Evolutionary conservation across 2,329 filamentous ascomycete species (phyloP).

Genomic region (Exophiala calicioides): DNA sequence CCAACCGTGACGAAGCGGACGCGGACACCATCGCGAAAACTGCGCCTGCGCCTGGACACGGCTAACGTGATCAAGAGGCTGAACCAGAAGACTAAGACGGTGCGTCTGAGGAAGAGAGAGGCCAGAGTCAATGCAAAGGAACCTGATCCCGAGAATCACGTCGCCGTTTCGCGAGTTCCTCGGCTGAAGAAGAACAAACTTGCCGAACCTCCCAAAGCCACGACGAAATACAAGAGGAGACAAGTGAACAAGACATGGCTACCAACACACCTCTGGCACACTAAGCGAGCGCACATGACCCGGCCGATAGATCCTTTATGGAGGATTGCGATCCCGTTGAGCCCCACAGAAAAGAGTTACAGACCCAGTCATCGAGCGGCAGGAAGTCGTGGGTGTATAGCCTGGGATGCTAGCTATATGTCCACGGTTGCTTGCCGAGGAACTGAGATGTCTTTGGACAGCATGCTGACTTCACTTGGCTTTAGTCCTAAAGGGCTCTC

Average conservation of each 20-base stretch:
- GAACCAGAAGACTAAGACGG: constrained; percentile 48
- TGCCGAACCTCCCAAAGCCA: constrained; percentile 63
- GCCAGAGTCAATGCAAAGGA: constrained; percentile 36
- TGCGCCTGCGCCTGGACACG: constrained; percentile 67
- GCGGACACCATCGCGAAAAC: constrained; percentile 47
- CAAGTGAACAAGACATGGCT: constrained; percentile 90
- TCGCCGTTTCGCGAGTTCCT: constrained; percentile 44
- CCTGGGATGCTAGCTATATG: constrained; percentile 95
- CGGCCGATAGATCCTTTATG: constrained; percentile 76
- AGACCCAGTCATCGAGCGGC: constrained; percentile 80
- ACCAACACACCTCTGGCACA: constrained; percentile 90
- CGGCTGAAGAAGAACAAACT: constrained; percentile 71
- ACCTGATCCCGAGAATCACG: constrained; percentile 28
- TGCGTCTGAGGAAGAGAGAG: constrained; percentile 46
- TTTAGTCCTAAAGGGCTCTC: constrained; percentile 62
- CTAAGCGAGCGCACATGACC: constrained; percentile 89
- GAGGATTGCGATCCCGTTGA: constrained; percentile 83
- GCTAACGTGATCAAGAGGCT: constrained; percentile 69
- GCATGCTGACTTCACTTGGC: constrained; percentile 67
- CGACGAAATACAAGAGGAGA: constrained; percentile 76
- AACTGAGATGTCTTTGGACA: constrained; percentile 61
- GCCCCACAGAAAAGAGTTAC: constrained; percentile 87
- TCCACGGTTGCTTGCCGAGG: constrained; percentile 81
- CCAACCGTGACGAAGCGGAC: constrained; percentile 68
- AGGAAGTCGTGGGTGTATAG: constrained; percentile 72